These are phyloP conservation scores for Verticillium dahliae DNA, from an alignment of 2,329 filamentous ascomycete species.

Conservation along the genomic window DNA sequence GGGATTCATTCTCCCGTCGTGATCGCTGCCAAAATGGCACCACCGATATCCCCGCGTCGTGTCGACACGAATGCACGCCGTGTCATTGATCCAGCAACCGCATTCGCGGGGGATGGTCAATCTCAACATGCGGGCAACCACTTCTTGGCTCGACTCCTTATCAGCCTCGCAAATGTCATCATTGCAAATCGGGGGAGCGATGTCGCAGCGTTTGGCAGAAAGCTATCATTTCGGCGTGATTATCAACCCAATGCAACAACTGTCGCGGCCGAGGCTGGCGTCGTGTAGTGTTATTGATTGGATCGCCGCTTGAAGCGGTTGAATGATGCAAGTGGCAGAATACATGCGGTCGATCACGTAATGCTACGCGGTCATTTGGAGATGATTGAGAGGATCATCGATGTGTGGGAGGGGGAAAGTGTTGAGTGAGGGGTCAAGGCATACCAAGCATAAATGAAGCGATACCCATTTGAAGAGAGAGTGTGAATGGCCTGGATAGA, in stretches of 20 bases:
- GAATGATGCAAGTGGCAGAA: slow-evolving; percentile 1
- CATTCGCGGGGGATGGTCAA: not conserved
- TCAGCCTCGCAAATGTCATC: slow-evolving; percentile 1
- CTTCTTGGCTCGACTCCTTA: not conserved
- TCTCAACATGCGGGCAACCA: not conserved
- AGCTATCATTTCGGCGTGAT: not conserved
- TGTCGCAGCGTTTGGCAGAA: slow-evolving; percentile 2
- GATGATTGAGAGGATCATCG: not conserved
- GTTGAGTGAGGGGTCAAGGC: not conserved
- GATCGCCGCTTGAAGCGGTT: not conserved
- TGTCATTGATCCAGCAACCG: not conserved
- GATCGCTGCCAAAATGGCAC: slow-evolving; percentile 8
- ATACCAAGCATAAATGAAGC: slow-evolving; percentile 3
- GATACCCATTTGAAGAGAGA: not conserved
- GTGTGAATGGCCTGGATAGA: too few relatives aligned
- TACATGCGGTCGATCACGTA: slow-evolving; percentile 3
- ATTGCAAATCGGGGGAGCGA: slow-evolving; percentile 4
- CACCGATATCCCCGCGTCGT: not conserved
- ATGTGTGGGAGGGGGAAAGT: not conserved
- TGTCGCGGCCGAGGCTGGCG: not conserved
- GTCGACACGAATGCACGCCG: not conserved
- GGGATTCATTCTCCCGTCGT: not conserved
- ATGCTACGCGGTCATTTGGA: slow-evolving; percentile 3
- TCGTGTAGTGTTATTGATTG: not conserved
- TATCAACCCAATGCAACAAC: not conserved